Evolutionary conservation across 2,329 filamentous ascomycete species (phyloP), one percentile per base, ranked within the genome.

Genomic region (Stachybotrys chartarum): DNA sequence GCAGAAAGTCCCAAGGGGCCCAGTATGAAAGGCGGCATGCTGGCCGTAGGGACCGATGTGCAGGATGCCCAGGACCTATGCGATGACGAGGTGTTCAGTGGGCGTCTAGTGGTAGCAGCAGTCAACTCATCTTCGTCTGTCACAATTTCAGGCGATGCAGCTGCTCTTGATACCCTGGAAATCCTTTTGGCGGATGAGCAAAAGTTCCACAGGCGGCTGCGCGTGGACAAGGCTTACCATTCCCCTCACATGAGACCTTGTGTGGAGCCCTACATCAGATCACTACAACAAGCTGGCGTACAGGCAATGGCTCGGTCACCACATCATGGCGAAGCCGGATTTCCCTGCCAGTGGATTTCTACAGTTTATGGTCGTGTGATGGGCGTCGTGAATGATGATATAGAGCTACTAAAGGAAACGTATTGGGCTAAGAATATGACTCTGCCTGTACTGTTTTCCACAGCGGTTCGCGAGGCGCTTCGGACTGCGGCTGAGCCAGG

Each of bases 121-220:
- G 57, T 54, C 30, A 68, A 68, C 44, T 57, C 60, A 0, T 55
- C 61, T 0, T 16, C 56, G 1, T 65, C 61, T n/a, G 54, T 62
- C 3, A 68, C 70, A 0, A 32, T 70, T 1, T 69, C 68, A 1
- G 71, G 71, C 2, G 68, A 71, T 30, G 50, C 39, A 3, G 61
- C 63, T 3, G 65, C 63, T 0, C 60, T 72, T 10, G 48, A 60
- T 1, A 53, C 66, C 7, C 57, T 63, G 0, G 60, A 63, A 49
- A 54, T 52, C 2, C 16, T 64, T 1, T 44, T 67, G 1, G 57
- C 64, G 5, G 59, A 54, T 5, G 52, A 54, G 4, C 47, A 62
- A 1, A 70, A 61, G 50, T 75, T 75, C 52, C 66, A 68, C 0
- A 63, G 72, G 2, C 14, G 67, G 0, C 63, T 80, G 6, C 59